Base-by-base conservation (phyloP, 2,329 filamentous ascomycete genomes). In the Beauveria sp. region DNA sequence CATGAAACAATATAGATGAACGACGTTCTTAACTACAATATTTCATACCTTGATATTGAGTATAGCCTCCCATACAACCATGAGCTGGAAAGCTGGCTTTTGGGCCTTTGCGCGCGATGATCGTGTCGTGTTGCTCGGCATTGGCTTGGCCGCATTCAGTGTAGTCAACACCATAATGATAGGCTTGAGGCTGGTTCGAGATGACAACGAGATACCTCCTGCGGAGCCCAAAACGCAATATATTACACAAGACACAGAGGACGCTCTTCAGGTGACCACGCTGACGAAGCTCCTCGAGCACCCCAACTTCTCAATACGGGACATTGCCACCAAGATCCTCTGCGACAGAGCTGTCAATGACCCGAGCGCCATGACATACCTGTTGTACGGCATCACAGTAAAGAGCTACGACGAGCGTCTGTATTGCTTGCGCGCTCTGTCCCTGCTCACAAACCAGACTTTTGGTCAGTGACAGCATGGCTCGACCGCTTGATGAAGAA, bases 231-330 rank as follows among this genome's bases (percentile, higher is more conserved):
- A 88, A 70, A 84, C 88, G 56, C 84, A 88, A 66, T 89, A 90
- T 71, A 89, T 91, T 65, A 89, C 86, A 16, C 87, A 91, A 71
- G 85, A 88, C 26, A 90, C 88, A 2, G 88, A 92, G 69, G 88
- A 91, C 69, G 83, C 88, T 2, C 78, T 92, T 48, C 83, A 86
- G 62, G 70, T 86, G 12, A 79, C 81, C 48, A 92, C 89, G 0
- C 77, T 93, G 10, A 79, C 86, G 57, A 88, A 85, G 65, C 80
- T 93, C 4, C 77, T 89, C 14, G 79, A 82, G 57, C 89, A 89
- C 71, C 88, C 88, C 64, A 93, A 87, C 72, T 87, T 84, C 68
- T 83, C 88, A 22, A 88, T 93, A 65, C 81, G 87, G 66, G 87
- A 90, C 64, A 87, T 88, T 62, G 84, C 87, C 12, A 80, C 80